Evolutionary conservation across 495 filamentous ascomycete species (phyloP), one percentile per base, ranked within the genome.

Genomic region (Penicillium flavigenum): DNA sequence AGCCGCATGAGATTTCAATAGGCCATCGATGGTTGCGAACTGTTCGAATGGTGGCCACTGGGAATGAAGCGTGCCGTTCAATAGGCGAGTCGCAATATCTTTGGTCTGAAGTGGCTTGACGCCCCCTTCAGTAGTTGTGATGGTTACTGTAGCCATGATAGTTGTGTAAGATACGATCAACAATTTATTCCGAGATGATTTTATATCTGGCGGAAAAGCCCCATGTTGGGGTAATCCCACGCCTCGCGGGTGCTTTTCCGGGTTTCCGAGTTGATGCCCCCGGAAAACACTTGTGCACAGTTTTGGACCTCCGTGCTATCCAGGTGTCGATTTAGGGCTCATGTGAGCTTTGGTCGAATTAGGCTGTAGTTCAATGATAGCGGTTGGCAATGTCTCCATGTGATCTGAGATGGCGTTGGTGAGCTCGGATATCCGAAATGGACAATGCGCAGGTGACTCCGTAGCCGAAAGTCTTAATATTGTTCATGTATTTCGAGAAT

Each of bases 1-100:
- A 46, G 58, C 54, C 2, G 66, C 63, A 55, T 69, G 66, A 5
- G 61, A 64, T 29, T 55, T 62, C 10, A 69, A 59, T 11, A 69
- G 49, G 11, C 63, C 61, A 49, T 69, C 66, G 19, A 69, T 64
- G 12, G 66, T 69, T 42, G 42, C 44, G 19, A 69, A 69, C 11
- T 62, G 38, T 29, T 66, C 63, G n/a, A 64, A 42, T 0, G 56
- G 50, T n/a, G 66, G 61, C 49, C 63, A 66, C 11, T 52, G 50
- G 7, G 66, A 61, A 19, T 69, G 66, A 16, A 69, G 63, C 17
- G 63, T 66, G 20, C 66, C 66, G 20, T 69, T 64, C 14, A 69
- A 27, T 8, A 69, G 52, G 22, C 63, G 66, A 20, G 61, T 54
- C 17, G 63, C 63, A 16, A 69, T 62, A 19, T 69, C 66, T 41